Conservation (phyloP, 495 filamentous ascomycete genomes). For the Aspergillus carlsbadensis region DNA sequence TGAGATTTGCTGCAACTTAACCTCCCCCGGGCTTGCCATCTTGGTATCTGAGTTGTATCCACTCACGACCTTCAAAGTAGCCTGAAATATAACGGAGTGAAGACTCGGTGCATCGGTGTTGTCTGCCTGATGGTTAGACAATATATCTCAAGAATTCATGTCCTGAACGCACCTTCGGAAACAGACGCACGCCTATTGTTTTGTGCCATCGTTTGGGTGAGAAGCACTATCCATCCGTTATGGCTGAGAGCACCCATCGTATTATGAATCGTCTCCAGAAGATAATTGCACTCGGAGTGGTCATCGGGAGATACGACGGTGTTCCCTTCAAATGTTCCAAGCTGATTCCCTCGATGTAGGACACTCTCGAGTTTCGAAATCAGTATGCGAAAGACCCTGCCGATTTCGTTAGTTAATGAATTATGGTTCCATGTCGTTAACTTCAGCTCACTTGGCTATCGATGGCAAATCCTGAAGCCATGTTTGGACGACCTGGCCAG, state of each 20-base stretch:
- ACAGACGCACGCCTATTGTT: constrained; percentile 28
- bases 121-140: constrained; percentile 22
- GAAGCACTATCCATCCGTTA: constrained; percentile 41
- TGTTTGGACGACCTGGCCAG: constrained; percentile 70
- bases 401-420: constrained; percentile 14
- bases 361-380: constrained; percentile 39
- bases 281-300: constrained; percentile 73
- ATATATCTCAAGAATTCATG: background rate
- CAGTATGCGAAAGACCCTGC: constrained; percentile 43
- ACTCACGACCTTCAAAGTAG: constrained; percentile 33
- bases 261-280: constrained; percentile 72
- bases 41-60: constrained; percentile 13
- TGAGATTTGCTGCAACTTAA: constrained; percentile 63
- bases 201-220: constrained; percentile 34
- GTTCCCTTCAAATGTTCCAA: constrained; percentile 16
- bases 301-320: constrained; percentile 52
- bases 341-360: constrained; percentile 26
- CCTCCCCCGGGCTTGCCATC: constrained; percentile 27
- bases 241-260: constrained; percentile 54
- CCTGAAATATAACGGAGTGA: constrained; percentile 40
- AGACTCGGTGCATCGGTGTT: constrained; percentile 32
- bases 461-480: constrained; percentile 77
- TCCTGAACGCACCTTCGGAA: constrained; percentile 31
- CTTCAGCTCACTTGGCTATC: constrained; percentile 37
- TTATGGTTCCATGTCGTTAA: background rate